Percentiles rank a stretch among this genome's conserved stretches.
These are phyloP conservation scores for Fusarium goolgardi DNA, from an alignment of 2,329 filamentous ascomycete species.

Conservation along the genomic window DNA sequence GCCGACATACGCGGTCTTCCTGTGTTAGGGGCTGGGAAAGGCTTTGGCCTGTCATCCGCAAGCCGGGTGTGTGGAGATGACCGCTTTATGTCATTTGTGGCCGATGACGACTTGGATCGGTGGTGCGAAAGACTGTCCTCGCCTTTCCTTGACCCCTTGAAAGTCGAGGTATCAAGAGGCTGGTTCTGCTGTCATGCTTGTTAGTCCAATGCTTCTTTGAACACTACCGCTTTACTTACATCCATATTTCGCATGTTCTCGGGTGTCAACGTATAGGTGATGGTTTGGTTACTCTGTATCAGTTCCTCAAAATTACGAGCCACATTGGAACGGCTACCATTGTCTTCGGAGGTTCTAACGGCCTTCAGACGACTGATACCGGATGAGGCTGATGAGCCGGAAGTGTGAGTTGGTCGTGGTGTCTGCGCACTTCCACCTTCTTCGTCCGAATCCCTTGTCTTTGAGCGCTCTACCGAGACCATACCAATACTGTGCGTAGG, in stretches of 20 bases:
- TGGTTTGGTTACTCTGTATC: slow-evolving; percentile 83
- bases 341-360: slow-evolving; percentile 69
- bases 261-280: slow-evolving; percentile 84
- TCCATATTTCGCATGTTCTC: slow-evolving; percentile 82
- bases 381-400: slow-evolving; percentile 64
- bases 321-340: slow-evolving; percentile 63
- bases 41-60: slow-evolving; percentile 41
- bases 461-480: slow-evolving; percentile 55
- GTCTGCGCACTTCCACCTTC: slow-evolving; percentile 43
- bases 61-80: slow-evolving; percentile 42
- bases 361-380: slow-evolving; percentile 63
- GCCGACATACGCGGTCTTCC: slow-evolving; percentile 43
- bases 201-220: slow-evolving; percentile 17
- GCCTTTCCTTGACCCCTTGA: slow-evolving; percentile 58
- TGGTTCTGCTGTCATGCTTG: slow-evolving; percentile 55
- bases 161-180: slow-evolving; percentile 56
- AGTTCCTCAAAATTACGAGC: slow-evolving; percentile 80
- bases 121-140: slow-evolving; percentile 59
- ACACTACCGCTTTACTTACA: slow-evolving; percentile 58
- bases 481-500: slow-evolving; percentile 53
- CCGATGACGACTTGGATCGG: slow-evolving; percentile 63
- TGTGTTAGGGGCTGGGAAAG: slow-evolving; percentile 36
- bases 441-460: slow-evolving; percentile 53
- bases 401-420: slow-evolving; percentile 58
- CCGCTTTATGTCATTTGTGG: slow-evolving; percentile 52